phyloP scores from a whole-genome alignment of 2,329 filamentous ascomycete species.

The Metarhizium brunneum region DNA sequence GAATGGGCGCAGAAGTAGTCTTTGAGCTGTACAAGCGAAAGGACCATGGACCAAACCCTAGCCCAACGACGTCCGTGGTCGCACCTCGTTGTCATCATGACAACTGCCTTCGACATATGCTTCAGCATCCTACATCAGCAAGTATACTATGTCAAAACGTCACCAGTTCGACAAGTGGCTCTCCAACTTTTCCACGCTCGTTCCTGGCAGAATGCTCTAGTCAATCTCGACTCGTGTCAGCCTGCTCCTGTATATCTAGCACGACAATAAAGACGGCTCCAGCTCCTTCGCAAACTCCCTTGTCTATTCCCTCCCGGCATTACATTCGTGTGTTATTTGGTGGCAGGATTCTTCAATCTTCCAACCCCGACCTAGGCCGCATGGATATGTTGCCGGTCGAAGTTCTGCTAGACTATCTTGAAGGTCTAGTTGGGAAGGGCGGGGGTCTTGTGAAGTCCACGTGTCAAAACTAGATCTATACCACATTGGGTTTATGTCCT shows the following conservation, averaged over 20 bases:
- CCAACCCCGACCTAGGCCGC: conserved; percentile 55
- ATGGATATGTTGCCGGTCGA: conserved; percentile 64
- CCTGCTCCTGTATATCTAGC: conserved; percentile 17
- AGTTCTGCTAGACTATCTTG: conserved; percentile 58
- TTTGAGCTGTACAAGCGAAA: conserved; percentile 59
- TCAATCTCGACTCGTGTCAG: conserved; percentile 14
- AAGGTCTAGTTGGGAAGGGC: conserved; percentile 54
- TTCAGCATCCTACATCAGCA: conserved; percentile 13
- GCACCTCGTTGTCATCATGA: conserved; percentile 17
- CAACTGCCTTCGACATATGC: conserved; percentile 22
- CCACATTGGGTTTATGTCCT: neutral
- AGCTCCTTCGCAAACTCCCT: neutral
- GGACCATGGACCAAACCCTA: conserved; percentile 2
- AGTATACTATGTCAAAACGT: conserved; percentile 14
- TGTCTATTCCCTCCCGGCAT: conserved; percentile 18
- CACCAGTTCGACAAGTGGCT: neutral
- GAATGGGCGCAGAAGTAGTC: conserved; percentile 71
- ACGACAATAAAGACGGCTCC: conserved; percentile 1
- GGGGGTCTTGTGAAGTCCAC: conserved; percentile 32
- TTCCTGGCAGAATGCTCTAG: conserved; percentile 17
- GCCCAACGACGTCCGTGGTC: conserved; percentile 10
- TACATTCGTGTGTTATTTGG: conserved; percentile 64
- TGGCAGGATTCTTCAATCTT: conserved; percentile 57
- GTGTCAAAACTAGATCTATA: conserved; percentile 10
- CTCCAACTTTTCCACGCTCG: neutral